A percentile compares a stretch with the other conserved stretches of the same genome.
Evolutionary conservation across 805 yeast species (phyloP).

Genomic region (Myxozyma kluyveri): DNA sequence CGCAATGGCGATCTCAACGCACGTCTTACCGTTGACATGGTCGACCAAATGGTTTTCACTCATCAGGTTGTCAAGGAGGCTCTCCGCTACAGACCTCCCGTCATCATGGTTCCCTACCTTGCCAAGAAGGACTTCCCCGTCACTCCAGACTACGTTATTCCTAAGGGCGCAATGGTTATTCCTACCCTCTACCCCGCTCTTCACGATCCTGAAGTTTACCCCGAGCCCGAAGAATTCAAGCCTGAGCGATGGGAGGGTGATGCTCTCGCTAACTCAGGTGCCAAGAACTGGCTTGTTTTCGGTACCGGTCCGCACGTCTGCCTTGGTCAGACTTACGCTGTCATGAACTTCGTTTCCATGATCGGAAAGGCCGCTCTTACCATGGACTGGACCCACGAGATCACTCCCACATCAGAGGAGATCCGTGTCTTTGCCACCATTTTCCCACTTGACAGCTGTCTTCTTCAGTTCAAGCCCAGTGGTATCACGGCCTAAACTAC

Average conservation of each 20-base stretch:
- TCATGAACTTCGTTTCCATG: constrained; percentile 83
- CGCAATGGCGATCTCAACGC: constrained; percentile 71
- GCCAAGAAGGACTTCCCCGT: constrained; percentile 85
- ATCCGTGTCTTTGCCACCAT: constrained; percentile 96
- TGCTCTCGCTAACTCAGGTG: constrained; percentile 58
- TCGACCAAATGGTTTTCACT: constrained; percentile 85
- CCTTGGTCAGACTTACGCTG: constrained; percentile 89
- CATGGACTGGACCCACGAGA: constrained; percentile 76
- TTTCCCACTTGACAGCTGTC: constrained; percentile 94
- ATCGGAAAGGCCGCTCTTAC: constrained; percentile 86
- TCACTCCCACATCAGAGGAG: constrained; percentile 82
- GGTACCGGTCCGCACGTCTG: constrained; percentile 98
- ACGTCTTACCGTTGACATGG: constrained; percentile 65
- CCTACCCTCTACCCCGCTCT: constrained; percentile 94
- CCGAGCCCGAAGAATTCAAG: constrained; percentile 86
- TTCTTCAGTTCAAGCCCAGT: constrained; percentile 56
- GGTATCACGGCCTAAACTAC: constrained; percentile 18
- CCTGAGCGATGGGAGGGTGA: constrained; percentile 93
- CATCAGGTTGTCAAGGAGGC: constrained; percentile 87
- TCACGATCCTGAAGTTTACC: constrained; percentile 96
- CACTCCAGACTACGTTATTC: constrained; percentile 79
- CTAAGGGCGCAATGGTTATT: constrained; percentile 95
- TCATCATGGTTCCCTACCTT: constrained; percentile 95
- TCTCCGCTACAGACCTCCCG: constrained; percentile 95
- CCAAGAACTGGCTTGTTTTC: constrained; percentile 90